Conservation (phyloP, 352 stramenopile genomes). For the Globisporangium polare region DNA sequence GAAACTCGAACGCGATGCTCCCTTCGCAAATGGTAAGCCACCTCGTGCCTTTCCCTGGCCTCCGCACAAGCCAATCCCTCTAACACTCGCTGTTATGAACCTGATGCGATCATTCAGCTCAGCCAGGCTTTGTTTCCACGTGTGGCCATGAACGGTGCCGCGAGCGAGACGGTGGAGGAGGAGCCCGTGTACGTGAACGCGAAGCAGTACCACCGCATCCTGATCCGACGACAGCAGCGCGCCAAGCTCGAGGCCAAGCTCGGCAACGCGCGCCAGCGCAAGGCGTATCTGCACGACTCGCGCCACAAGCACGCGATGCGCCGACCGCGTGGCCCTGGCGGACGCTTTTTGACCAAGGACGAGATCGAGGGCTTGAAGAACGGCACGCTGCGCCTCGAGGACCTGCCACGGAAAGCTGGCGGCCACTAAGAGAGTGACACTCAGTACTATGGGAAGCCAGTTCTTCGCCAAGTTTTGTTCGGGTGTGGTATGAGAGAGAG, state of each 20-base stretch:
- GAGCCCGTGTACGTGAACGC: slow-evolving; percentile 89
- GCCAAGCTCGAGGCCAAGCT: slow-evolving; percentile 86
- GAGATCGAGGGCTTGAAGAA: slow-evolving; percentile 75
- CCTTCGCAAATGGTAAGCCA: slow-evolving; percentile 70
- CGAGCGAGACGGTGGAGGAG: slow-evolving; percentile 65
- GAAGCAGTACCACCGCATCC: slow-evolving; percentile 90
- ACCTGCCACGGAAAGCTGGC: slow-evolving; percentile 42
- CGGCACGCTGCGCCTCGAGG: slow-evolving; percentile 57
- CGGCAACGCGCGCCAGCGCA: slow-evolving; percentile 69
- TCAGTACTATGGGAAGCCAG: background rate
- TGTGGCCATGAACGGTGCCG: slow-evolving; percentile 30
- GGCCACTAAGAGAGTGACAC: slow-evolving; percentile 4
- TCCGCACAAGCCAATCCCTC: background rate
- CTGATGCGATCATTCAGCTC: slow-evolving; percentile 18
- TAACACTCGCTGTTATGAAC: background rate
- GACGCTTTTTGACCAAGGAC: slow-evolving; percentile 80
- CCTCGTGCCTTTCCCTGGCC: slow-evolving; percentile 5
- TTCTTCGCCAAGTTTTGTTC: background rate
- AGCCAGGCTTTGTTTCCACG: slow-evolving; percentile 58
- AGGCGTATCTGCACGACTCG: slow-evolving; percentile 85
- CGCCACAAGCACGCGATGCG: slow-evolving; percentile 87
- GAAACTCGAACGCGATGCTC: slow-evolving; percentile 76
- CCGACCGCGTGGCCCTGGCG: slow-evolving; percentile 73
- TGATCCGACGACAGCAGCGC: slow-evolving; percentile 83
- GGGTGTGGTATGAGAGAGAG: background rate